Evolutionary conservation across 2,329 filamentous ascomycete genomes (phyloP).

Genomic region (Cladosporium oxysporum): DNA sequence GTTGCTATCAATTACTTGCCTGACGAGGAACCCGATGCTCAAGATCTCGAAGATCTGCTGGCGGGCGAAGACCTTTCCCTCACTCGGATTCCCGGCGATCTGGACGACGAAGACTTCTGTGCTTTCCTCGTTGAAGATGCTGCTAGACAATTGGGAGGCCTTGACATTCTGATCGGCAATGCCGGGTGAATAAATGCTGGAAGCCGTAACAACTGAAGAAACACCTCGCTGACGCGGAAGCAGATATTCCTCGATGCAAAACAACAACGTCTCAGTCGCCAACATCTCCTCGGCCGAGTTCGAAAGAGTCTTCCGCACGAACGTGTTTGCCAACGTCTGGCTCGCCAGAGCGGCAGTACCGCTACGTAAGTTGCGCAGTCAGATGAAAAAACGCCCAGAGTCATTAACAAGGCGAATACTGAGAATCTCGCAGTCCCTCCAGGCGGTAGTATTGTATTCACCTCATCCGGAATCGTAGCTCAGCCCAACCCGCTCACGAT

Average conservation of each 20-base stretch:
- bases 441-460: slow-evolving; percentile 6
- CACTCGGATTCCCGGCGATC: slow-evolving; percentile 64
- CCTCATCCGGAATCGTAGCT: background rate
- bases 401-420: background rate
- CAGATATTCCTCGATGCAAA: slow-evolving; percentile 2
- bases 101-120: slow-evolving; percentile 62
- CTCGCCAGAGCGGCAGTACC: background rate
- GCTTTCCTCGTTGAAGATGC: slow-evolving; percentile 61
- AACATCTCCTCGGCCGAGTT: background rate
- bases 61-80: slow-evolving; percentile 54
- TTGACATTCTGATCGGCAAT: slow-evolving; percentile 78
- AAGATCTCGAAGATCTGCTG: slow-evolving; percentile 58
- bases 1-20: slow-evolving; percentile 73
- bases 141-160: slow-evolving; percentile 60
- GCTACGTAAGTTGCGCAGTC: background rate
- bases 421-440: background rate
- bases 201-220: background rate
- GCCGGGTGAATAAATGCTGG: slow-evolving; percentile 56
- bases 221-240: background rate
- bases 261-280: background rate
- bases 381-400: background rate
- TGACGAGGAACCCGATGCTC: slow-evolving; percentile 60
- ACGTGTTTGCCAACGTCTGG: slow-evolving; percentile 1
- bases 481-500: background rate
- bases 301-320: slow-evolving; percentile 3